A percentile compares a stretch with the other conserved stretches of the same genome.
Evolutionary conservation across 345 rosid species (phyloP).

Genomic region (Litchi chinensis): DNA sequence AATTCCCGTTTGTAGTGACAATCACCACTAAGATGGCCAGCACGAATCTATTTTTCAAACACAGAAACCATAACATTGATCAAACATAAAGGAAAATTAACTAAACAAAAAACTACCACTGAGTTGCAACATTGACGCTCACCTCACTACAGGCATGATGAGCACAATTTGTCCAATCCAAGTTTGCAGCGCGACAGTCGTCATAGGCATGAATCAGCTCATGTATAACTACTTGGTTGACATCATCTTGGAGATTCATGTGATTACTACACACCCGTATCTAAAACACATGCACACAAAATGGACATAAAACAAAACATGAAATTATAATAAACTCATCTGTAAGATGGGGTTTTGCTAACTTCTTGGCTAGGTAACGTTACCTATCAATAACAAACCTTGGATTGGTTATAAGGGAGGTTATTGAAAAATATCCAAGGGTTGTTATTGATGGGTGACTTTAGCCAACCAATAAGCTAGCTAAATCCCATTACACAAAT

Average conservation of each 20-base stretch:
- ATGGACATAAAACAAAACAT: conserved; percentile 7
- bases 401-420: no score
- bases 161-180: conserved; percentile 87
- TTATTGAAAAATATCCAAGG: no score
- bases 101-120: not conserved
- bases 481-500: no score
- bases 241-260: conserved; percentile 74
- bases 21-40: conserved; percentile 90
- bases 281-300: conserved; percentile 38
- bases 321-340: not conserved
- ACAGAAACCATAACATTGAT: not conserved
- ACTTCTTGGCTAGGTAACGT: no score
- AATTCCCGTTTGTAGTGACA: conserved; percentile 89
- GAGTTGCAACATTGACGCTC: conserved; percentile 18
- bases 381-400: no score
- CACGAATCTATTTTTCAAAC: conserved; percentile 65
- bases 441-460: no score
- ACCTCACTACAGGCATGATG: conserved; percentile 99
- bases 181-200: conserved; percentile 81
- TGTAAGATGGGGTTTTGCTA: not conserved
- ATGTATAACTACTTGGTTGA: conserved; percentile 82
- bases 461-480: no score
- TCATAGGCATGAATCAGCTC: conserved; percentile 93
- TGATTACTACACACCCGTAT: conserved; percentile 82
- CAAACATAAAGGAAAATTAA: not conserved